Evolutionary conservation across 23 red algal genomes (phyloP).

Genomic region (Gracilaria vermiculophylla): DNA sequence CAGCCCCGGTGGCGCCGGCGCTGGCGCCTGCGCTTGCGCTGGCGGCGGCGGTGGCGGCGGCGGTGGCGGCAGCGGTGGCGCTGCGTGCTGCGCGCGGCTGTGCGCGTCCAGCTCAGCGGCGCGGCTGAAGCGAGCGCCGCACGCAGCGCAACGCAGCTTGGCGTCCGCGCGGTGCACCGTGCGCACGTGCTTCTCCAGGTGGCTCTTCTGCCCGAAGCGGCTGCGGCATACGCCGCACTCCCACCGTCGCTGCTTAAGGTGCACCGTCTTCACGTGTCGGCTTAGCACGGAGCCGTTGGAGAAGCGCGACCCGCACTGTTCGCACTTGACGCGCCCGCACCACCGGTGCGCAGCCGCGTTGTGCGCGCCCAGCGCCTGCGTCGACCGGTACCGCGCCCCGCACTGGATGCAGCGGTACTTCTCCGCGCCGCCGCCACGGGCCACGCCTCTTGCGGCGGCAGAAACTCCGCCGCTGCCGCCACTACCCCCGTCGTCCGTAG

Average conservation of each 20-base stretch:
- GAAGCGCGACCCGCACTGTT: conserved; percentile 35
- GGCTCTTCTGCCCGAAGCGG: conserved; percentile 22
- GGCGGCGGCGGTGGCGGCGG: not conserved
- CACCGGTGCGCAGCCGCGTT: conserved; percentile 2
- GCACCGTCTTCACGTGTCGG: conserved; percentile 48
- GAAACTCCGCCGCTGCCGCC: not conserved
- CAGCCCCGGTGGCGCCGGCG: no score
- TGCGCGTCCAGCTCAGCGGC: conserved; percentile 7
- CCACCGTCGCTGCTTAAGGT: conserved; percentile 44
- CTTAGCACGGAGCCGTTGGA: conserved; percentile 10
- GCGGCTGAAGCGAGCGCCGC: conserved; percentile 11
- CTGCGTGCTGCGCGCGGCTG: not conserved
- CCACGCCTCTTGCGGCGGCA: no score
- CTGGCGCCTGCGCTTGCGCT: no score
- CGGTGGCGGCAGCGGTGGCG: not conserved
- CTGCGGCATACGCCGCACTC: conserved; percentile 3
- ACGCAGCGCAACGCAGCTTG: not conserved
- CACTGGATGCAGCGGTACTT: conserved; percentile 21
- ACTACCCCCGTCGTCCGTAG: not conserved
- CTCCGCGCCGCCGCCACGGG: not conserved
- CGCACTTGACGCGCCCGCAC: conserved; percentile 29
- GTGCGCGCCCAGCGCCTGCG: conserved; percentile 16
- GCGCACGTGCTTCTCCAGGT: conserved; percentile 48
- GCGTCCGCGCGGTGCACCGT: conserved; percentile 25
- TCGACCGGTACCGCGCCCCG: conserved; percentile 4